Evolutionary conservation across 345 rosid genomes (phyloP).

Genomic region (Fremontodendron californicum): DNA sequence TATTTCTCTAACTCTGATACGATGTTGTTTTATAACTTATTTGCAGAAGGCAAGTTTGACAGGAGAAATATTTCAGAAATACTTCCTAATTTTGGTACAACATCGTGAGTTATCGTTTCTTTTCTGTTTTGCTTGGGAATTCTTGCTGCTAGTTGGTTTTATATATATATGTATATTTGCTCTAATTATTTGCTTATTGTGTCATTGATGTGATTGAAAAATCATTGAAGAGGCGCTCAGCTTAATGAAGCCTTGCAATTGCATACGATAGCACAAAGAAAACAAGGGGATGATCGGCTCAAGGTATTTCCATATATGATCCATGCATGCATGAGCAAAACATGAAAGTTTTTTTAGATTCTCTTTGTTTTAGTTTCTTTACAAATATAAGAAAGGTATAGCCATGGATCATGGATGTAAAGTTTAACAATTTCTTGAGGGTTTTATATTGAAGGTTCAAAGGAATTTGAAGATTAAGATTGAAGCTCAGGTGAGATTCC

Average conservation of each 20-base stretch:
- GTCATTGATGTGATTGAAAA: not conserved
- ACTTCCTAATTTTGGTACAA: conserved; percentile 51
- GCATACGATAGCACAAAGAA: conserved; percentile 41
- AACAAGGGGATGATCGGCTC: conserved; percentile 29
- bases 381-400: not conserved
- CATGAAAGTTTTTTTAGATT: not conserved
- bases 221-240: conserved; percentile 44
- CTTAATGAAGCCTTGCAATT: conserved; percentile 48
- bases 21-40: not conserved
- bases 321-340: not conserved
- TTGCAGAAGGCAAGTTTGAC: conserved; percentile 44
- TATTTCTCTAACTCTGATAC: not conserved
- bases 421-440: not conserved
- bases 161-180: not conserved
- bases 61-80: conserved; percentile 46
- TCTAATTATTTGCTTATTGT: not conserved
- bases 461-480: conserved; percentile 46
- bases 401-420: not conserved
- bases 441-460: conserved; percentile 28
- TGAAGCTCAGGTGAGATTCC: conserved; percentile 50
- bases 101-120: conserved; percentile 32
- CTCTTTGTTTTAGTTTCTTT: not conserved
- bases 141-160: not conserved
- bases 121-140: not conserved
- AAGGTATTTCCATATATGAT: conserved; percentile 28